Evolutionary conservation across 805 yeast species (phyloP).

Genomic region (Myxozyma nipponensis): DNA sequence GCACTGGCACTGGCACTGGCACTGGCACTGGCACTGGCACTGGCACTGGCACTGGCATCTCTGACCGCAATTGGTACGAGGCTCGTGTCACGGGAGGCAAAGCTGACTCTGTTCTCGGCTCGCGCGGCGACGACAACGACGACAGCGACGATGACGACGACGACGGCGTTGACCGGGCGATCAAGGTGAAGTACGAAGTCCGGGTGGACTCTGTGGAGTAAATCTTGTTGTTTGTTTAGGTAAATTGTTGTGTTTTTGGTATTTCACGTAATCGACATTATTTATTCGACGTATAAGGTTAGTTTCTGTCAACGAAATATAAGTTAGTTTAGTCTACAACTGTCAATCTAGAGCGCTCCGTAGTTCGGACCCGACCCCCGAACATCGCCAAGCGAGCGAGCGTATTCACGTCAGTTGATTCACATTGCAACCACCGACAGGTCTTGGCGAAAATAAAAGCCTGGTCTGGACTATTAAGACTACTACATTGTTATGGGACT

Average conservation of each 20-base stretch:
- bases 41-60: no score
- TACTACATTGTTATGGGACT: neutral
- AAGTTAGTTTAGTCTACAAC: neutral
- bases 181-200: constrained; percentile 20
- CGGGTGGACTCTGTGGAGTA: constrained; percentile 20
- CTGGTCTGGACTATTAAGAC: no score
- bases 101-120: neutral
- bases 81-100: neutral
- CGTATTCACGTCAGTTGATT: no score
- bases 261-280: neutral
- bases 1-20: no score
- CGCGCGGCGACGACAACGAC: neutral
- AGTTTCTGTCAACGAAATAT: neutral
- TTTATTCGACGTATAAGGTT: neutral
- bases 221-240: neutral
- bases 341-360: neutral
- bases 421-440: no score
- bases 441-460: no score
- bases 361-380: neutral
- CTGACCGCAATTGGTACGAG: neutral
- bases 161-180: constrained; percentile 3
- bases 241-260: neutral
- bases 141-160: neutral
- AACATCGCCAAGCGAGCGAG: neutral
- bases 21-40: no score